Percentiles rank a stretch among this genome's conserved stretches.
These are phyloP conservation scores for Alternaria tenuissima DNA, from an alignment of 2,329 filamentous ascomycete genomes.

Conservation along the genomic window DNA sequence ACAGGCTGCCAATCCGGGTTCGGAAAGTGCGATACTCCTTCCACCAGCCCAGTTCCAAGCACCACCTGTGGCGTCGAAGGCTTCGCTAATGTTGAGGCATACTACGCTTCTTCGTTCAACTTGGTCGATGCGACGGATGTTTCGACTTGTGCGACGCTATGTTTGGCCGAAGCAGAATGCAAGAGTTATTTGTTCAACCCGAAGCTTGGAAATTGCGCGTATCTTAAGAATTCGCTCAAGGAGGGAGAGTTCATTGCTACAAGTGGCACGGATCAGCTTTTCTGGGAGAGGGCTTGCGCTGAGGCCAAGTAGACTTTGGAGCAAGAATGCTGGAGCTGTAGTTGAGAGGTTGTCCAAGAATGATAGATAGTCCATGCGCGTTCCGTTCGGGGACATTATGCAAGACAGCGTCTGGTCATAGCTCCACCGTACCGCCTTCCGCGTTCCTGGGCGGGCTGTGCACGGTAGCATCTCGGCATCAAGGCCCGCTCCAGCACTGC, in stretches of 20 bases:
- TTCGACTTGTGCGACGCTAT: conserved; percentile 19
- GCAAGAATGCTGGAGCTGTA: conserved; percentile 3
- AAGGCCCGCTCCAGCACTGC: background rate
- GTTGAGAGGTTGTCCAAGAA: background rate
- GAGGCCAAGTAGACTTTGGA: background rate
- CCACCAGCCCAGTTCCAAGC: conserved; percentile 8
- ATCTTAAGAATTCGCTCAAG: conserved; percentile 1
- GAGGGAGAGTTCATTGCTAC: conserved; percentile 8
- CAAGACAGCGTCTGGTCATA: background rate
- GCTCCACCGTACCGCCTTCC: background rate
- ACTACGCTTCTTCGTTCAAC: conserved; percentile 28
- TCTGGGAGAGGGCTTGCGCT: conserved; percentile 4
- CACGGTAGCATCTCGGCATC: conserved; percentile 5
- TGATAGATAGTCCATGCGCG: conserved; percentile 2
- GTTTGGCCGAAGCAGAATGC: conserved; percentile 21
- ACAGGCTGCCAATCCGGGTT: conserved; percentile 45
- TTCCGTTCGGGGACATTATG: background rate
- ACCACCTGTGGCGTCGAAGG: conserved; percentile 20
- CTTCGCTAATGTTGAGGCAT: conserved; percentile 22
- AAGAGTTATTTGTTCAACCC: conserved; percentile 23
- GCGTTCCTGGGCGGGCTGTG: background rate
- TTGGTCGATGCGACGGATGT: conserved; percentile 17
- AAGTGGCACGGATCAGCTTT: conserved; percentile 6
- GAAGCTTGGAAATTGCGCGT: conserved; percentile 7
- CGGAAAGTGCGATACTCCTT: conserved; percentile 24